Evolutionary conservation across 2,329 filamentous ascomycete genomes (phyloP).

Genomic region (Aureobasidium sp.): DNA sequence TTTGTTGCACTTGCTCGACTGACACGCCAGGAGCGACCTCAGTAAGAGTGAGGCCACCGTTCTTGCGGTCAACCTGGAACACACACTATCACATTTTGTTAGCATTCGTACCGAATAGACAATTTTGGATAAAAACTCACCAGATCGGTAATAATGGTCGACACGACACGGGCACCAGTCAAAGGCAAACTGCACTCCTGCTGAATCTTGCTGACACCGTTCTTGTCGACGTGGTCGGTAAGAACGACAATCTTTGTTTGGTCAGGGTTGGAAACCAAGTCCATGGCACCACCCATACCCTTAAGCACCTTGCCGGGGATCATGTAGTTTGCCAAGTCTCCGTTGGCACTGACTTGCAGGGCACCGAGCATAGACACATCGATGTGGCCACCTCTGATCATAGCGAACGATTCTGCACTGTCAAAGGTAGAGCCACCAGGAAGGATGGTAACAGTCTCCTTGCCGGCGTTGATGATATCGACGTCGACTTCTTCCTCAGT

Average conservation of each 20-base stretch:
- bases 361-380: slow-evolving; percentile 79
- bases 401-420: slow-evolving; percentile 73
- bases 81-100: slow-evolving; percentile 45
- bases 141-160: slow-evolving; percentile 82
- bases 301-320: slow-evolving; percentile 80
- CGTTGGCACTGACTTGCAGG: slow-evolving; percentile 69
- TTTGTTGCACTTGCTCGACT: slow-evolving; percentile 60
- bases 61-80: slow-evolving; percentile 58
- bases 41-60: slow-evolving; percentile 58
- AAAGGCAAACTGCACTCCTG: slow-evolving; percentile 93
- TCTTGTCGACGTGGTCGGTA: slow-evolving; percentile 96
- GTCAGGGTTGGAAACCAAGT: slow-evolving; percentile 79
- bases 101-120: background rate
- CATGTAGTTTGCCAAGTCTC: slow-evolving; percentile 85
- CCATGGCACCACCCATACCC: slow-evolving; percentile 91
- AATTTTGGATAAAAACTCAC: background rate
- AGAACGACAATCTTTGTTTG: slow-evolving; percentile 91
- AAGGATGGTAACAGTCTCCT: slow-evolving; percentile 76
- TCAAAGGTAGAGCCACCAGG: slow-evolving; percentile 73
- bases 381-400: slow-evolving; percentile 80
- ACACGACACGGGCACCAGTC: slow-evolving; percentile 80
- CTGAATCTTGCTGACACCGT: slow-evolving; percentile 87
- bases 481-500: slow-evolving; percentile 64
- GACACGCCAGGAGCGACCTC: slow-evolving; percentile 63
- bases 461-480: slow-evolving; percentile 80